Conservation (phyloP, 1,284 basidiomycete species). For the Papiliotrema terrestris region DNA sequence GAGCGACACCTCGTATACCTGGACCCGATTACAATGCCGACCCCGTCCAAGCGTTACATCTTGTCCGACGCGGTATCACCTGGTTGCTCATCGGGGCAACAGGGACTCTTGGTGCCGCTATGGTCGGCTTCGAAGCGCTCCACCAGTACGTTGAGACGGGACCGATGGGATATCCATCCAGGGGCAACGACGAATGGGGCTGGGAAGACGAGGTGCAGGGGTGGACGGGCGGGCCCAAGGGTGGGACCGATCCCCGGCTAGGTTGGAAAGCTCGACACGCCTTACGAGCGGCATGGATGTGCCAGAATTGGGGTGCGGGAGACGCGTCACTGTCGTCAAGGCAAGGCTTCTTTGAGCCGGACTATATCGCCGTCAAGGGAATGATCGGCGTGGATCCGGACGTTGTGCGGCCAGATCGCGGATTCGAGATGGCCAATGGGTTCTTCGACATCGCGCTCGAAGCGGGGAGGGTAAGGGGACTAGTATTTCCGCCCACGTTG, state of each 20-base stretch:
- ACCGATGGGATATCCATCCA: neutral
- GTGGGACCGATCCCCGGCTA: constrained; percentile 70
- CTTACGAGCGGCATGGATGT: constrained; percentile 72
- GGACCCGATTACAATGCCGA: too few relatives aligned
- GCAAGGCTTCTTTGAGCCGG: constrained; percentile 12
- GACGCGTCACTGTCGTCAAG: constrained; percentile 15
- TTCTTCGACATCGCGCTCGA: constrained; percentile 39
- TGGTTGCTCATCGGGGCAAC: too few relatives aligned
- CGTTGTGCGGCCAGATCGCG: constrained; percentile 26
- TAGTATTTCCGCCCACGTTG: constrained; percentile 38
- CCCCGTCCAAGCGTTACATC: too few relatives aligned
- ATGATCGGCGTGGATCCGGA: constrained; percentile 29
- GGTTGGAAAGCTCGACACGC: constrained; percentile 64
- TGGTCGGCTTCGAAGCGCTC: neutral
- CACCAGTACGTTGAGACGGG: constrained; percentile 3
- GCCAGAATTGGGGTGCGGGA: constrained; percentile 66
- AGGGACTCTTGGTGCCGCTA: neutral
- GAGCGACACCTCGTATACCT: too few relatives aligned
- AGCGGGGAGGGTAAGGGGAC: constrained; percentile 28
- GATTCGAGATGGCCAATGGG: constrained; percentile 45
- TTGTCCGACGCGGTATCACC: too few relatives aligned
- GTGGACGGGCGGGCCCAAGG: constrained; percentile 66
- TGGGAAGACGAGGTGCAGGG: constrained; percentile 68
- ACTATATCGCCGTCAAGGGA: constrained; percentile 20
- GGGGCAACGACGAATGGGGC: constrained; percentile 54